These are phyloP conservation scores for Sutorius australiensis DNA, from an alignment of 768 basidiomycete species.

Conservation along the genomic window DNA sequence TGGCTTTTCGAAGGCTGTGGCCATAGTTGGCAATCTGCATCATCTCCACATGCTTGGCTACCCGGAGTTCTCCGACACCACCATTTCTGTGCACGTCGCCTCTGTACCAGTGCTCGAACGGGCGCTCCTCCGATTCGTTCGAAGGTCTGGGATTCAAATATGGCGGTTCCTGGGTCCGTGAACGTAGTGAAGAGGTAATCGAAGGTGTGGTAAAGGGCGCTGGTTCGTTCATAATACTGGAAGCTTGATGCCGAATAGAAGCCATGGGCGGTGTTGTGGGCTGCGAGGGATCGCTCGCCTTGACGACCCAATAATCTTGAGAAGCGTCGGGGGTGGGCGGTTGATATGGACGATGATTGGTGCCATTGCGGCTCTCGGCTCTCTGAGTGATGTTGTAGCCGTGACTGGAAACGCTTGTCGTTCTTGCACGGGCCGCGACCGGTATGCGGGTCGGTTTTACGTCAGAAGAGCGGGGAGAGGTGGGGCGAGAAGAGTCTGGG, in stretches of 20 bases:
- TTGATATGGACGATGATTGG: conserved; percentile 21
- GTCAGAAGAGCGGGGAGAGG: conserved; percentile 42
- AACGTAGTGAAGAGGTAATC: conserved; percentile 42
- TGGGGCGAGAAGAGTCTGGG: conserved; percentile 38
- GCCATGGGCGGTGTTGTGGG: conserved; percentile 33
- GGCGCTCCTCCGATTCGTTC: conserved; percentile 74
- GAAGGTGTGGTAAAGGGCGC: conserved; percentile 53
- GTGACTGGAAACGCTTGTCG: conserved; percentile 41
- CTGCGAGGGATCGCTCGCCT: conserved; percentile 28
- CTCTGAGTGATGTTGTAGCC: conserved; percentile 34
- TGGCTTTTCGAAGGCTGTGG: conserved; percentile 45
- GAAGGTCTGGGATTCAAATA: conserved; percentile 48
- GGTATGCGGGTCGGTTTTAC: conserved; percentile 49
- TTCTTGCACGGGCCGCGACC: conserved; percentile 38
- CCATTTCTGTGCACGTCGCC: conserved; percentile 84
- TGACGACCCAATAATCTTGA: conserved; percentile 30
- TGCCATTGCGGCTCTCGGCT: conserved; percentile 35
- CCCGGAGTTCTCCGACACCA: conserved; percentile 80
- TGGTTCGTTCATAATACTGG: conserved; percentile 59
- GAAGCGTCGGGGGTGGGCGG: conserved; percentile 27
- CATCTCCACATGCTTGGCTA: conserved; percentile 78
- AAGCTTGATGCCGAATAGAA: conserved; percentile 36
- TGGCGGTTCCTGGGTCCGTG: conserved; percentile 32
- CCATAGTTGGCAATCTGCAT: conserved; percentile 85
- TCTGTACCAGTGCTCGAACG: conserved; percentile 88